Percentiles rank a stretch among this genome's conserved stretches.
Conservation (phyloP, 768 basidiomycete species). For the Lentinula detonsa region DNA sequence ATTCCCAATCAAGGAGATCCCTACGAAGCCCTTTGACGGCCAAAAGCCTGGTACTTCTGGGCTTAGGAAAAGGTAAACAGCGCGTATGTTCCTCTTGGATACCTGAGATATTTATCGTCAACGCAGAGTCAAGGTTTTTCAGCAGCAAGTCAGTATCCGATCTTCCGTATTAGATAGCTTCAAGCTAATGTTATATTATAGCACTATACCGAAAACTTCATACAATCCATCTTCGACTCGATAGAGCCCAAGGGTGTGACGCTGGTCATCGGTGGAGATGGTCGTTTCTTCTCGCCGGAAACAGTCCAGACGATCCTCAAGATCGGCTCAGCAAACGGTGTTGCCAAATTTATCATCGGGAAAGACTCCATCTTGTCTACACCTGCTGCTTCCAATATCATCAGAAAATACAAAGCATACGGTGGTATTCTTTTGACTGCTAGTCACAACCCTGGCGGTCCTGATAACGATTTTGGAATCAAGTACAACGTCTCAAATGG, state of each 20-base stretch:
- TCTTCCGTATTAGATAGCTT: constrained; percentile 1
- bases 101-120: constrained; percentile 15
- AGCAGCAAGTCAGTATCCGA: constrained; percentile 69
- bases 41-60: constrained; percentile 99
- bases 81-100: constrained; percentile 7
- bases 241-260: constrained; percentile 77
- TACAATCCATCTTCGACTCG: constrained; percentile 90
- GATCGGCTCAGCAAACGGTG: constrained; percentile 92
- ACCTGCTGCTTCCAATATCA: constrained; percentile 93
- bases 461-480: constrained; percentile 98
- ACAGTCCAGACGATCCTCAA: constrained; percentile 87
- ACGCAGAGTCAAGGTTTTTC: constrained; percentile 92
- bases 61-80: constrained; percentile 80
- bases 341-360: constrained; percentile 88
- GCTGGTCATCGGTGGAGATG: constrained; percentile 95
- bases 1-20: constrained; percentile 54
- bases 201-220: constrained; percentile 99
- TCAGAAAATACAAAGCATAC: constrained; percentile 92
- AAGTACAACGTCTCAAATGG: constrained; percentile 99
- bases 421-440: constrained; percentile 98
- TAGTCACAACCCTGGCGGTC: constrained; percentile 97
- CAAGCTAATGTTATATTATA: constrained; percentile 23
- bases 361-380: constrained; percentile 91
- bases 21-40: constrained; percentile 84
- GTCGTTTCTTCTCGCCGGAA: constrained; percentile 85